Evolutionary conservation across 352 stramenopile genomes (phyloP), one percentile per base, ranked within the genome.

Genomic region (Pilasporangium apinafurcum): DNA sequence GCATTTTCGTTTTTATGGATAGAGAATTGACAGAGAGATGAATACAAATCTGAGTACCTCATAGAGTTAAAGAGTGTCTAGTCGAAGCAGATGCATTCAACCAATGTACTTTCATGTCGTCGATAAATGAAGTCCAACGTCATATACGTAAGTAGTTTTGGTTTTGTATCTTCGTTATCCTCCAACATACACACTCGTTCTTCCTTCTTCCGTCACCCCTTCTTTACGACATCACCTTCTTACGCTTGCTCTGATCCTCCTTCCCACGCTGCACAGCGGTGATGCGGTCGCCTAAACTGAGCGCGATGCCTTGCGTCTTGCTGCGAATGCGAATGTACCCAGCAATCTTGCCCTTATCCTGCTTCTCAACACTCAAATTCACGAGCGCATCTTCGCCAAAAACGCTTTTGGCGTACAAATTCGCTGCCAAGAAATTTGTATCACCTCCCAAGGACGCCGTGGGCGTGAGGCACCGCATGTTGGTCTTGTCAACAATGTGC

Each of bases 281-380:
- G 59, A 99, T 99, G 28, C 96, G 86, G 62, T 99, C 96, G 42
- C 97, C 97, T 42, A 99, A 69, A 57, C 95, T 98, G 40, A 99
- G 75, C 18, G 97, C 97, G 65, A 99, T 99, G 41, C 97, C 97
- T 67, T 99, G 97, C 41, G 97, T 99, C 81, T 99, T 99, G 59
- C 93, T 98, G 46, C 97, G 91, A 53, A 99, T 99, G 53, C 97
- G 90, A 47, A 99, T 99, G 77, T 99, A 98, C 30, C 96, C 96
- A 48, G 83, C 80, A 43, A 99, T 95, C 50, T 97, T 96, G 10
- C 95, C 96, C 56, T 97, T 97, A 49, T 97, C 96, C 56, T 98
- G 92, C 75, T 98, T 98, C 65, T 99, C 97, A 13, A 99, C 95
- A 49, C 95, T 99, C 33, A 99, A 77, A 67, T 99, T 99, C 29